Evolutionary conservation across 345 rosid genomes (phyloP).

Genomic region (Ricinus communis): DNA sequence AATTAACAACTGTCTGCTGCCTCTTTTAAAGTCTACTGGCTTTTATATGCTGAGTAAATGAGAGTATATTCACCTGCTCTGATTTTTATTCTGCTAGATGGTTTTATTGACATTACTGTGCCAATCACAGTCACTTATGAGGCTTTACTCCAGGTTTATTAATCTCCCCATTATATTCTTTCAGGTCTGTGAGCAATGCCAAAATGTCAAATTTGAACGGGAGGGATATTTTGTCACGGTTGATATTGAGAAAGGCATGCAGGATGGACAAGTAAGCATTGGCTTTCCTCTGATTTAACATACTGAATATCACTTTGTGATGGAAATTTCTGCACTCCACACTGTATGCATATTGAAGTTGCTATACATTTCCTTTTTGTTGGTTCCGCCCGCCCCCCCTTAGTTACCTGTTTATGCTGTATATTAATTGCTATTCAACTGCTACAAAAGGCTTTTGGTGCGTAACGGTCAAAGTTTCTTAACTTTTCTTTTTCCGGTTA

Average conservation of each 20-base stretch:
- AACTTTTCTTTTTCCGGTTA: too few relatives aligned
- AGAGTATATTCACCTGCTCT: background rate
- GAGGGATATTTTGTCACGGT: slow-evolving; percentile 92
- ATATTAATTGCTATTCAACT: background rate
- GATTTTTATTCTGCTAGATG: background rate
- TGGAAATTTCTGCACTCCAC: background rate
- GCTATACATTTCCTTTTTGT: background rate
- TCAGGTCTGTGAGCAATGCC: slow-evolving; percentile 98
- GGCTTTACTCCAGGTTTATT: background rate
- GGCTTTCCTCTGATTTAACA: background rate
- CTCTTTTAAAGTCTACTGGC: background rate
- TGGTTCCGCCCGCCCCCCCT: background rate
- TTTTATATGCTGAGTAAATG: background rate
- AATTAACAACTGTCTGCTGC: too few relatives aligned
- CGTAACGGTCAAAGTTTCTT: background rate
- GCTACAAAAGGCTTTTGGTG: background rate
- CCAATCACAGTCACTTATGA: background rate
- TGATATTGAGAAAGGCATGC: slow-evolving; percentile 99
- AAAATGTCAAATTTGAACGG: slow-evolving; percentile 79
- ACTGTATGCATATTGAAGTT: background rate
- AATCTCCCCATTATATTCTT: slow-evolving; percentile 16
- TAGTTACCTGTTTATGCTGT: background rate
- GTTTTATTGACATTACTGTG: background rate
- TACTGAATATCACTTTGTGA: background rate
- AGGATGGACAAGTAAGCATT: slow-evolving; percentile 87